Percentiles rank a stretch among this genome's conserved stretches.
Conservation (phyloP, 1,284 basidiomycete species). For the Chondrostereum purpureum region DNA sequence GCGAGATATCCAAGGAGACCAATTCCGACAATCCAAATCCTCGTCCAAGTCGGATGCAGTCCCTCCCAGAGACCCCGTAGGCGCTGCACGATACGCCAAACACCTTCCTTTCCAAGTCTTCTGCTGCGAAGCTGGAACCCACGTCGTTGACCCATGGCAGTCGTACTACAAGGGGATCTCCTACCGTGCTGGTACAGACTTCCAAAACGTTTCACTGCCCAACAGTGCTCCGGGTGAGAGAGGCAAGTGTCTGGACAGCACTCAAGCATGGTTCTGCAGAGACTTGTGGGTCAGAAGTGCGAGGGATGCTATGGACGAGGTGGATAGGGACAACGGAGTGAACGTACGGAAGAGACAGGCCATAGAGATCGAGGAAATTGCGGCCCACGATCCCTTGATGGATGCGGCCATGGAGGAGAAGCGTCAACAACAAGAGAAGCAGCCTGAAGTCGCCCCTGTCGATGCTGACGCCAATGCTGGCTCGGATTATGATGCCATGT, state of each 20-base stretch:
- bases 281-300: conserved; percentile 89
- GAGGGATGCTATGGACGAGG: conserved; percentile 58
- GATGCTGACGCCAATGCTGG: conserved; percentile 77
- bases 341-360: conserved; percentile 13
- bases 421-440: neutral
- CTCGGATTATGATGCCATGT: conserved; percentile 86
- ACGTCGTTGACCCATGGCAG: conserved; percentile 88
- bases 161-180: conserved; percentile 85
- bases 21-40: conserved; percentile 92
- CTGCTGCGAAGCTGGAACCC: conserved; percentile 94
- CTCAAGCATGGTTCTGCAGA: conserved; percentile 92
- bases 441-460: conserved; percentile 15
- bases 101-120: conserved; percentile 96
- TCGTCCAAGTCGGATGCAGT: conserved; percentile 85
- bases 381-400: conserved; percentile 23
- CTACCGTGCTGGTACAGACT: conserved; percentile 76
- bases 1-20: conserved; percentile 90
- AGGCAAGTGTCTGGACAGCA: conserved; percentile 82
- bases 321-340: conserved; percentile 29
- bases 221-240: conserved; percentile 52
- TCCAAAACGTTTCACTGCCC: conserved; percentile 68
- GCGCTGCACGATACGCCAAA: conserved; percentile 76
- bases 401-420: conserved; percentile 9
- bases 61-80: conserved; percentile 78
- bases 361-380: conserved; percentile 5